Percentiles rank a stretch among this genome's conserved stretches.
phyloP scores from a whole-genome alignment of 306 rosid species.

The Pachyrhizus erosus region DNA sequence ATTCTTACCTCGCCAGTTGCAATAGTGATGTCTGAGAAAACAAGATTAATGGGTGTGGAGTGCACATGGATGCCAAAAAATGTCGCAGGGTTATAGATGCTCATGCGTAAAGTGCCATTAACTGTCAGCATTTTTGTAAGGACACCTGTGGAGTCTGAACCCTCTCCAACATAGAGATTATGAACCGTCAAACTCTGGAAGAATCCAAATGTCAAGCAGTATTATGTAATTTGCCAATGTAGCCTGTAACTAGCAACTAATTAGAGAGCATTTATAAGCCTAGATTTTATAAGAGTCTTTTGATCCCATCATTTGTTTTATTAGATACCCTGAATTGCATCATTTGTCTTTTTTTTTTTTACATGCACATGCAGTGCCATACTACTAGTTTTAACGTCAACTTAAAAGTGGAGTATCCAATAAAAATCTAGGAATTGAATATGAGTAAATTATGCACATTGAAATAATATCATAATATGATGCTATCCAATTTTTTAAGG shows the following conservation, averaged over 20 bases:
- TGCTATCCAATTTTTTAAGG: not conserved
- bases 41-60: constrained; percentile 72
- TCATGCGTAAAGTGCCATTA: constrained; percentile 72
- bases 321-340: not conserved
- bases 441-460: not conserved
- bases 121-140: constrained; percentile 82
- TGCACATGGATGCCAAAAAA: constrained; percentile 89
- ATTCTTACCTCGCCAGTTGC: constrained; percentile 82
- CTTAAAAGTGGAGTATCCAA: not conserved
- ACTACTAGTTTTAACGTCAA: not conserved
- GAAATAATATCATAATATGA: not conserved
- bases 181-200: constrained; percentile 79
- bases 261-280: not conserved
- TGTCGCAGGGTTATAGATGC: constrained; percentile 84
- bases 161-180: constrained; percentile 78
- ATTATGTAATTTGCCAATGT: not conserved
- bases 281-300: not conserved
- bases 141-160: constrained; percentile 85
- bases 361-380: not conserved
- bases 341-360: not conserved
- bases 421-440: not conserved
- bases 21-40: constrained; percentile 74
- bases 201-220: constrained; percentile 16
- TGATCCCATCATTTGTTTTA: not conserved
- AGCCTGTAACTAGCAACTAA: not conserved